These are phyloP conservation scores for Fusarium beomiforme DNA, from an alignment of 2,329 filamentous ascomycete species.

Conservation along the genomic window DNA sequence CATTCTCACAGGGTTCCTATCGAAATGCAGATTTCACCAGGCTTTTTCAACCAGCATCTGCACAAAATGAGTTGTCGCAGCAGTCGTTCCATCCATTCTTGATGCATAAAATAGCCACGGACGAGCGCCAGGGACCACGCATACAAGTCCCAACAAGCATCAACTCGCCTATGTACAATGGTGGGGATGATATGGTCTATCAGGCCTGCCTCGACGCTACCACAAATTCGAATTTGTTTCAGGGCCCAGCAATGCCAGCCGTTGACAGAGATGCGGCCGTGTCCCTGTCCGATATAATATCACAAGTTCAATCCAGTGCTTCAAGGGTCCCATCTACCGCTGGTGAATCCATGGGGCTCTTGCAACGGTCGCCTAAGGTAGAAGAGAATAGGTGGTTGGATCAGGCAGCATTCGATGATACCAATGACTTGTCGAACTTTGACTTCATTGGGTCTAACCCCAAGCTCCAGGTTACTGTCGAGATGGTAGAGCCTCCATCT, in stretches of 20 bases:
- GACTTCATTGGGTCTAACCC: constrained; percentile 14
- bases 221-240: background rate
- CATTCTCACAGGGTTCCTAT: background rate
- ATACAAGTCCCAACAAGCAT: background rate
- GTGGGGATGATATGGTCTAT: background rate
- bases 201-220: background rate
- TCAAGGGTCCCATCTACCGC: constrained; percentile 26
- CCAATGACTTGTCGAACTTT: background rate
- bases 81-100: background rate
- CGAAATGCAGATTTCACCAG: background rate
- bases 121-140: background rate
- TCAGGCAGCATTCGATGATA: background rate
- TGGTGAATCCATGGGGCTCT: constrained; percentile 12
- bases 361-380: constrained; percentile 9
- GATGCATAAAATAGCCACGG: background rate
- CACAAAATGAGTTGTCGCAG: background rate
- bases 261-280: constrained; percentile 4
- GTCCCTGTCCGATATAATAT: background rate
- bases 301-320: constrained; percentile 17
- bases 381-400: constrained; percentile 4
- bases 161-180: background rate
- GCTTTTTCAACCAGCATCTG: background rate
- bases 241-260: background rate
- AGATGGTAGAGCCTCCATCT: background rate
- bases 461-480: constrained; percentile 6